phyloP scores from a whole-genome alignment of 495 filamentous ascomycete species.

The Lepidopterella palustris region DNA sequence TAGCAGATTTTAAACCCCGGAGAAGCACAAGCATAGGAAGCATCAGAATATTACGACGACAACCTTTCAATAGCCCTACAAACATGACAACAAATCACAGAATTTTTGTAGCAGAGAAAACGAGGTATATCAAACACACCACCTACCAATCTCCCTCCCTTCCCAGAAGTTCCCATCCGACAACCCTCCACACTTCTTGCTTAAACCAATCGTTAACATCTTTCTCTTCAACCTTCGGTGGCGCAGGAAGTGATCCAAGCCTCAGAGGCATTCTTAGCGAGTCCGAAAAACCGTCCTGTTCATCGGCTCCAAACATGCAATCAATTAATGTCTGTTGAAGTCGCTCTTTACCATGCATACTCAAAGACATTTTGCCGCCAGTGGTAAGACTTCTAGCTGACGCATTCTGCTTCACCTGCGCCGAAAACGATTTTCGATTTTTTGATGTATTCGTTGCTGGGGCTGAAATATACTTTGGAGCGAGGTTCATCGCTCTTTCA shows the following conservation, averaged over 20 bases:
- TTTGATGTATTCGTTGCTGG: not conserved
- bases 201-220: slow-evolving; percentile 35
- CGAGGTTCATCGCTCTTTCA: slow-evolving; percentile 28
- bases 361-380: slow-evolving; percentile 19
- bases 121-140: not conserved
- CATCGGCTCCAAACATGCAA: slow-evolving; percentile 28
- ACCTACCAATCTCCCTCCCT: slow-evolving; percentile 22
- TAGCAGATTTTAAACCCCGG: too few species aligned
- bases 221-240: slow-evolving; percentile 25
- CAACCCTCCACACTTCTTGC: slow-evolving; percentile 32
- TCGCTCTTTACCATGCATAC: slow-evolving; percentile 26
- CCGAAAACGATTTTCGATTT: not conserved
- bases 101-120: too few species aligned
- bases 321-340: slow-evolving; percentile 36
- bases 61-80: too few species aligned
- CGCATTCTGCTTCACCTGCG: not conserved
- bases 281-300: slow-evolving; percentile 27
- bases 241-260: slow-evolving; percentile 10
- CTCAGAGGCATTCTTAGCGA: slow-evolving; percentile 31
- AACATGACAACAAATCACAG: too few species aligned
- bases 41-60: too few species aligned
- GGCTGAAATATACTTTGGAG: slow-evolving; percentile 28
- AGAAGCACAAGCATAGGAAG: too few species aligned
- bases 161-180: slow-evolving; percentile 35
- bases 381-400: not conserved